Conservation (phyloP, 768 basidiomycete species). For the Tylopilus subfusipes region DNA sequence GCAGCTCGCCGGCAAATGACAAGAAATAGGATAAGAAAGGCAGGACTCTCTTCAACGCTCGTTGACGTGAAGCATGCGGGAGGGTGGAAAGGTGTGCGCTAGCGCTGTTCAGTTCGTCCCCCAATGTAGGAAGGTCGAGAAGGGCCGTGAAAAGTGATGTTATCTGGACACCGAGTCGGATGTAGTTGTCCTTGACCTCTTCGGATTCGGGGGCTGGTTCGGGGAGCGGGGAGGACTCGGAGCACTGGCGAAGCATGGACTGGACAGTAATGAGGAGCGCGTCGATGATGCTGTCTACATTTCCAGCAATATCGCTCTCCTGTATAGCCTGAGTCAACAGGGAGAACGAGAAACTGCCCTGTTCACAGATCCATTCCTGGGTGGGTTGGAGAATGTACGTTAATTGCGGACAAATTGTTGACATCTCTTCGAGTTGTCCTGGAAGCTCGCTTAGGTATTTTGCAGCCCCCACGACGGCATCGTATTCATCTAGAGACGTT, state of each 20-base stretch:
- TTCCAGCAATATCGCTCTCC: neutral
- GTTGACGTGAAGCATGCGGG: slow-evolving; percentile 31
- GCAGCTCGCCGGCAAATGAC: slow-evolving; percentile 51
- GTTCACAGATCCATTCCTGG: slow-evolving; percentile 30
- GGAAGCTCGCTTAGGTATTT: slow-evolving; percentile 22
- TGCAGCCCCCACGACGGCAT: slow-evolving; percentile 29
- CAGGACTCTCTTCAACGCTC: slow-evolving; percentile 44
- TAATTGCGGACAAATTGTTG: slow-evolving; percentile 25
- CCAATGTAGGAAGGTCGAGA: slow-evolving; percentile 46
- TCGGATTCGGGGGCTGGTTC: slow-evolving; percentile 21
- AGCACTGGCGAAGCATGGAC: slow-evolving; percentile 44
- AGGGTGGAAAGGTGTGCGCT: slow-evolving; percentile 39
- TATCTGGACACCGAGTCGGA: slow-evolving; percentile 45
- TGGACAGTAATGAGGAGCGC: slow-evolving; percentile 66
- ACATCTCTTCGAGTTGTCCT: slow-evolving; percentile 26
- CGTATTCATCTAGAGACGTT: slow-evolving; percentile 35
- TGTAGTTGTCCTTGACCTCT: slow-evolving; percentile 44
- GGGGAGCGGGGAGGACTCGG: slow-evolving; percentile 15
- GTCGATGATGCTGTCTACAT: slow-evolving; percentile 50
- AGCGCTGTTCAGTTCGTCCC: slow-evolving; percentile 38
- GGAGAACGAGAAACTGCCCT: slow-evolving; percentile 24
- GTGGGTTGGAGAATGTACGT: slow-evolving; percentile 28
- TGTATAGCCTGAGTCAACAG: neutral
- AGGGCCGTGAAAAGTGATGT: slow-evolving; percentile 45
- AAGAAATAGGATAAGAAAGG: slow-evolving; percentile 76